Conservation (phyloP, 179 eudicot genomes). For the Actinidia chinensis region DNA sequence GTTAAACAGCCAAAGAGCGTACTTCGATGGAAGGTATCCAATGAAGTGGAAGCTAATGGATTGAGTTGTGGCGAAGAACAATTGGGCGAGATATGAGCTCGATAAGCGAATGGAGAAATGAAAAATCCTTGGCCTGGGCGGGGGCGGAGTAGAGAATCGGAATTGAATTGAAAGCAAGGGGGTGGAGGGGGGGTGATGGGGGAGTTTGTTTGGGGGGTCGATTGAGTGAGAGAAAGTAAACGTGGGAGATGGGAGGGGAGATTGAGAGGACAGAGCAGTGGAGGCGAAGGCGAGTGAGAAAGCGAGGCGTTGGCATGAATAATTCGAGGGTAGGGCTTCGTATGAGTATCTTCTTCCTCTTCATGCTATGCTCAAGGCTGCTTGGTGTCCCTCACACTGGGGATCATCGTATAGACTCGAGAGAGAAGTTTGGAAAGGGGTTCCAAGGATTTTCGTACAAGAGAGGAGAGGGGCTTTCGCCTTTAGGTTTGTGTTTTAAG, state of each 20-base stretch:
- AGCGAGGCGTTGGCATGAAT: constrained; percentile 35
- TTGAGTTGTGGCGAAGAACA: constrained; percentile 18
- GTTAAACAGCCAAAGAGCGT: constrained; percentile 1
- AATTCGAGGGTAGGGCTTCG: not conserved
- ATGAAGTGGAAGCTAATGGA: constrained; percentile 18
- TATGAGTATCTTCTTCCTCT: constrained; percentile 5
- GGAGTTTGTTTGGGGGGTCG: not conserved
- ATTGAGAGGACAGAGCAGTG: constrained; percentile 2
- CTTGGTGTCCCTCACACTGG: no score
- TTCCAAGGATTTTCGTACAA: no score
- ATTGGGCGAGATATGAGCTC: constrained; percentile 25
- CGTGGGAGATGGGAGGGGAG: not conserved
- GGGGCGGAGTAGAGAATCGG: not conserved
- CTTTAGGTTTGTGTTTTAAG: constrained; percentile 6
- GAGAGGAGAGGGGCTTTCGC: not conserved
- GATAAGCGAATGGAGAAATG: constrained; percentile 10
- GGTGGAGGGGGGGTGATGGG: not conserved
- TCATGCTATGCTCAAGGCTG: not conserved
- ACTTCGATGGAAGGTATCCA: constrained; percentile 42
- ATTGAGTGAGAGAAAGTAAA: not conserved
- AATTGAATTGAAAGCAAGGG: constrained; percentile 6
- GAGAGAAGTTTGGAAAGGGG: no score
- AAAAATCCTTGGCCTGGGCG: constrained; percentile 13
- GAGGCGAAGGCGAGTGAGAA: constrained; percentile 39
- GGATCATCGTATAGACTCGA: no score